Conservation (phyloP, 192 early-diverging fungal genomes). For the Hyaloraphidium curvatum region DNA sequence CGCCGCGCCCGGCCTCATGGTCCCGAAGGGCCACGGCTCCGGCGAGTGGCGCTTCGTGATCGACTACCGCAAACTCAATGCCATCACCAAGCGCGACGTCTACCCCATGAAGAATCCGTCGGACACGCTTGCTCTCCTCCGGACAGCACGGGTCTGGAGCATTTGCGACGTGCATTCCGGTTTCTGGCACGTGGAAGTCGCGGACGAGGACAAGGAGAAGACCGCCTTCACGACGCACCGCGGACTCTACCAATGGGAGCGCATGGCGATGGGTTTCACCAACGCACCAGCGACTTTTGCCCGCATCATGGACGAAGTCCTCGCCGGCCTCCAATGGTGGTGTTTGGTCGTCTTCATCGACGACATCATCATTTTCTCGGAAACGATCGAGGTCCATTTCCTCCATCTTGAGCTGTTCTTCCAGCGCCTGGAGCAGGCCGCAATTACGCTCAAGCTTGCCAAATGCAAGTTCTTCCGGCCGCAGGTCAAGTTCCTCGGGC, state of each 20-base stretch:
- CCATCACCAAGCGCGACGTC: too few relatives aligned
- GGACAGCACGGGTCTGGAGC: too few relatives aligned
- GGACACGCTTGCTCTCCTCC: too few relatives aligned
- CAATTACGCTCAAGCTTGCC: not conserved
- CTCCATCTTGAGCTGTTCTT: not conserved
- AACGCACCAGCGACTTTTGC: slow-evolving; percentile 19
- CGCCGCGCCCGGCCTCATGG: too few relatives aligned
- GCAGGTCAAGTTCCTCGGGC: not conserved
- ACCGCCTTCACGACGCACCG: too few relatives aligned
- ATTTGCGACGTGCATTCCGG: too few relatives aligned
- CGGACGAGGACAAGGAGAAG: too few relatives aligned
- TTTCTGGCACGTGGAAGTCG: too few relatives aligned
- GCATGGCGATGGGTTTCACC: slow-evolving; percentile 18
- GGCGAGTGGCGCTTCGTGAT: too few relatives aligned
- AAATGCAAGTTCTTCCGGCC: not conserved
- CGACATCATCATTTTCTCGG: slow-evolving; percentile 16
- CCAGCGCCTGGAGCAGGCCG: not conserved
- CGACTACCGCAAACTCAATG: too few relatives aligned
- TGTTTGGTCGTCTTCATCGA: slow-evolving; percentile 13
- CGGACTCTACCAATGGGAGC: slow-evolving; percentile 15
- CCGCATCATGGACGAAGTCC: slow-evolving; percentile 16
- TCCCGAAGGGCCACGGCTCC: too few relatives aligned
- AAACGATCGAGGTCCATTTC: slow-evolving; percentile 6
- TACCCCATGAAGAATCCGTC: too few relatives aligned
- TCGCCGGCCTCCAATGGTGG: slow-evolving; percentile 10